A percentile compares a stretch with the other conserved stretches of the same genome.
These are phyloP conservation scores for Coemansia asiatica DNA, from an alignment of 192 early-diverging fungal genomes.

Conservation along the genomic window DNA sequence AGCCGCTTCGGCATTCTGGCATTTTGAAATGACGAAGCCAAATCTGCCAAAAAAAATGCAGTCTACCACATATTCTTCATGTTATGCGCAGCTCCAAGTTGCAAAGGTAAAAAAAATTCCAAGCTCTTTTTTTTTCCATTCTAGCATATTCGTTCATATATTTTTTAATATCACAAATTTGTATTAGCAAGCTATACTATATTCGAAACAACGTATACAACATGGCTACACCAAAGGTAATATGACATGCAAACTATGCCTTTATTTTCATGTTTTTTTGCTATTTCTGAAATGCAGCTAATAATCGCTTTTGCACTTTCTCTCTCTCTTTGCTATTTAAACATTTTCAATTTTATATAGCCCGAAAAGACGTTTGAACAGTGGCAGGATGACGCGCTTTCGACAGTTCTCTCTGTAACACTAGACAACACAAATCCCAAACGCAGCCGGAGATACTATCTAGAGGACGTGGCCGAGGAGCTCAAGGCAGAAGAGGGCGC, in stretches of 20 bases:
- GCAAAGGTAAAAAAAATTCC: neutral
- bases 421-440: slow-evolving; percentile 58
- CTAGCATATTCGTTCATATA: too few species aligned
- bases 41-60: too few species aligned
- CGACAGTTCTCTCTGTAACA: slow-evolving; percentile 74
- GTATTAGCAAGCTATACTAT: neutral
- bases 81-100: neutral
- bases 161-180: too few species aligned
- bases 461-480: slow-evolving; percentile 35
- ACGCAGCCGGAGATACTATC: slow-evolving; percentile 20
- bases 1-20: neutral
- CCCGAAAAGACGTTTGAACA: slow-evolving; percentile 47
- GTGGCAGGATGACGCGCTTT: slow-evolving; percentile 85
- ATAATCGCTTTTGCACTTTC: too few species aligned
- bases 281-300: neutral
- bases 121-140: neutral
- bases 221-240: slow-evolving; percentile 26
- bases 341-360: neutral
- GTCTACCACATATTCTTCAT: too few species aligned
- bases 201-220: too few species aligned
- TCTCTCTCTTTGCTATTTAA: neutral
- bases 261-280: slow-evolving; percentile 8
- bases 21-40: too few species aligned
- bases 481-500: slow-evolving; percentile 30
- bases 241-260: slow-evolving; percentile 1